Percentiles rank a stretch among this genome's conserved stretches.
phyloP scores from a whole-genome alignment of 805 yeast species.

The Myxozyma vanderwaltii region DNA sequence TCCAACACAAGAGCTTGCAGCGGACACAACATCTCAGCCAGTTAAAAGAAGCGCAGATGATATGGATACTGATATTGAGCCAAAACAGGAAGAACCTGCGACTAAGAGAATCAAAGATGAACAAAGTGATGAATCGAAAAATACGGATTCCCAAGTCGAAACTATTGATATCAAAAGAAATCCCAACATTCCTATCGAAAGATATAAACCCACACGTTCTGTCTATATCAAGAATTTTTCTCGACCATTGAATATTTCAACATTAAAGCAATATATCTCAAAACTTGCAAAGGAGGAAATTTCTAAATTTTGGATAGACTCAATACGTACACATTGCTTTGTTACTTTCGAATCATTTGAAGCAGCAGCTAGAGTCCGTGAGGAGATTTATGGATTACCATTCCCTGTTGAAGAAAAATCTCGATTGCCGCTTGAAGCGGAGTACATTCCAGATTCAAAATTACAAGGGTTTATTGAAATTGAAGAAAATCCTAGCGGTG shows the following conservation, averaged over 20 bases:
- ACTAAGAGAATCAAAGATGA: background rate
- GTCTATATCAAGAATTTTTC: slow-evolving; percentile 28
- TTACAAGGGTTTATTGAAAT: slow-evolving; percentile 20
- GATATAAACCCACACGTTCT: slow-evolving; percentile 12
- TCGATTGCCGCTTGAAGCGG: slow-evolving; percentile 15
- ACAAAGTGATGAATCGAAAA: background rate
- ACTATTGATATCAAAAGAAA: slow-evolving; percentile 1
- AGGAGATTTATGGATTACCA: slow-evolving; percentile 14
- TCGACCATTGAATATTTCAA: slow-evolving; percentile 26
- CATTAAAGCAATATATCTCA: slow-evolving; percentile 14
- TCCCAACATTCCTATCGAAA: slow-evolving; percentile 5
- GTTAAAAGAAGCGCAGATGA: background rate
- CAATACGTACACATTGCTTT: slow-evolving; percentile 30
- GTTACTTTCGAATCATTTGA: slow-evolving; percentile 7
- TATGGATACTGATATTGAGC: background rate
- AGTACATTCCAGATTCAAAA: slow-evolving; percentile 24
- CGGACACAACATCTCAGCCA: background rate
- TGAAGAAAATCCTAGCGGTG: slow-evolving; percentile 20
- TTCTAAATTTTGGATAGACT: slow-evolving; percentile 26
- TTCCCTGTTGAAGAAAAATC: slow-evolving; percentile 31
- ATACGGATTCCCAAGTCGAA: background rate
- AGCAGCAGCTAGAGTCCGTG: slow-evolving; percentile 21
- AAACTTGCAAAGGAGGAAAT: slow-evolving; percentile 9
- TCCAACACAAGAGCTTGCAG: no score
- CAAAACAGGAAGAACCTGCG: background rate